Base-by-base conservation (phyloP, 2,329 filamentous ascomycete species). In the Microascus cirrosus region DNA sequence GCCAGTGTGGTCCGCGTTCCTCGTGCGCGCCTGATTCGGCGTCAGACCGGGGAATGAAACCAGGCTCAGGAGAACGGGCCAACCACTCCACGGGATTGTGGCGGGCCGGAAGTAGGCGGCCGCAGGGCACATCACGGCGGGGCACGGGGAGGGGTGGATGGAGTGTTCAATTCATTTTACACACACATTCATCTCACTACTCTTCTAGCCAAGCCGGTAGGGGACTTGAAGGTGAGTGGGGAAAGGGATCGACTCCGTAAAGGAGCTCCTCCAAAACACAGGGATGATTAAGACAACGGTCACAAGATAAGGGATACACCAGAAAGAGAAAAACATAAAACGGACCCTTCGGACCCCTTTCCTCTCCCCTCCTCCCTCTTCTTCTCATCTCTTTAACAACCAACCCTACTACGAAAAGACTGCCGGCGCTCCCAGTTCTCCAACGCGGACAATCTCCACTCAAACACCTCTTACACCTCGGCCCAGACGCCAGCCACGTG, bases 151-250 rank as follows among this genome's bases (percentile, higher is more conserved):
- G 34, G 32, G 28, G 34, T 8, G 53, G 20, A 15, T 36, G 18
- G 32, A 39, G 28, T 55, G 54, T 48, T 36, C 54, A 55, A 48
- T 45, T 45, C 54, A 36, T 48, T 55, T 55, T 45, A 55, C 54
- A 55, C 54, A 55, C 39, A 55, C 36, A 48, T 55, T 55, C 24
- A 5, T 22, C 11, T 32, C 32, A 12, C 53, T 18, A 22, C 53
- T 20, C n/a, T 10, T 55, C 28, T n/a, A 8, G 45, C 45, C 8
- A 8, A 50, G 45, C 20, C 10, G 22, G n/a, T 8, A 20, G 12
- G n/a, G 45, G 24, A 2, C 20, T 50, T n/a, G 45, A 50, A 50
- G 45, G 11, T 1, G 45, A 22, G 45, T 50, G 45, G 45, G 28
- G 52, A 32, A 34, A 53, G 18, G 53, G 34, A 39, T 32, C 6